Evolutionary conservation across 192 early-diverging fungal genomes (phyloP).

Genomic region (Backusella psychrophila): DNA sequence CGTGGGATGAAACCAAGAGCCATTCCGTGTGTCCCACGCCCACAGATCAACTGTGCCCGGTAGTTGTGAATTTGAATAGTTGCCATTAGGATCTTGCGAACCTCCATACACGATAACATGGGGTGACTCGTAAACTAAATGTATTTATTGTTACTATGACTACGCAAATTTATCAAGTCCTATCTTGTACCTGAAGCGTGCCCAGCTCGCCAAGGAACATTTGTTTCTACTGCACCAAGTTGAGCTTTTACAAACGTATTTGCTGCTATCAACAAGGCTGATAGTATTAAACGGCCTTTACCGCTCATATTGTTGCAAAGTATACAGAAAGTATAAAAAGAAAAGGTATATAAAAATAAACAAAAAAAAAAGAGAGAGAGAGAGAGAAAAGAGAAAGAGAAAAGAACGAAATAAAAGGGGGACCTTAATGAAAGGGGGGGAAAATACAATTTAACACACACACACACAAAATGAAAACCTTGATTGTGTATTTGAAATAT

Average conservation of each 20-base stretch:
- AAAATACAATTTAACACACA: background rate
- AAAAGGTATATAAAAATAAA: background rate
- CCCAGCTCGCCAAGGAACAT: constrained; percentile 32
- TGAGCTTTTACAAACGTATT: background rate
- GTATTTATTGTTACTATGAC: background rate
- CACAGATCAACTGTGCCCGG: constrained; percentile 42
- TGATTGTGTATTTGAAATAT: background rate
- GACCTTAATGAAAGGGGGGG: background rate
- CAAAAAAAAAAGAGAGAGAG: background rate
- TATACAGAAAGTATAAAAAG: background rate
- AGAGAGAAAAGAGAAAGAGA: background rate
- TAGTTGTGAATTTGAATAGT: background rate
- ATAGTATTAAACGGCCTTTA: background rate
- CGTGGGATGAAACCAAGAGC: constrained; percentile 45
- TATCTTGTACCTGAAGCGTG: constrained; percentile 31
- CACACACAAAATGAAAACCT: background rate
- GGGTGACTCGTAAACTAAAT: constrained; percentile 26
- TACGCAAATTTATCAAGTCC: background rate
- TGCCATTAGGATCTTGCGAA: constrained; percentile 32
- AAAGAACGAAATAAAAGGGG: background rate
- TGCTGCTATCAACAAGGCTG: background rate
- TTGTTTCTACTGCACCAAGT: constrained; percentile 22
- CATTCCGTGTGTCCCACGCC: constrained; percentile 43
- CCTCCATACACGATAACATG: constrained; percentile 52
- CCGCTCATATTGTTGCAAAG: background rate